Percentiles rank a stretch among this genome's conserved stretches.
Evolutionary conservation across 306 rosid genomes (phyloP).

Genomic region (Trifolium repens): DNA sequence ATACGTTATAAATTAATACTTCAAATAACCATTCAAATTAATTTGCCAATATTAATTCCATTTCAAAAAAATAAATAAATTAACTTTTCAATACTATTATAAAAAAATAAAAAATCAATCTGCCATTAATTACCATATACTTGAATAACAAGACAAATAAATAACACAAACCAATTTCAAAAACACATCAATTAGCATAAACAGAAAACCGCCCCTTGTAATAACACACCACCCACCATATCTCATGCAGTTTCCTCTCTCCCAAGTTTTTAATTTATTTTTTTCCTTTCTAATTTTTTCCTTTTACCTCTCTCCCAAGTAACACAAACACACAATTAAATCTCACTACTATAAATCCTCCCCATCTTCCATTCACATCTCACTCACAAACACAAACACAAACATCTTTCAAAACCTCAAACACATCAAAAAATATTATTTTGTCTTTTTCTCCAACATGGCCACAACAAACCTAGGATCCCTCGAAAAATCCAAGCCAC

Average conservation of each 20-base stretch:
- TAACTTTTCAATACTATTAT: too few species aligned
- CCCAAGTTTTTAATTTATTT: neutral
- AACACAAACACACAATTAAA: neutral
- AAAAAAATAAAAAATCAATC: too few species aligned
- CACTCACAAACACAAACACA: neutral
- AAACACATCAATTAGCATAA: neutral
- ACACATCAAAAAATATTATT: neutral
- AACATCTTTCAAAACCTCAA: neutral
- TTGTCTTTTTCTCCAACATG: slow-evolving; percentile 23
- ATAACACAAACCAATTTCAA: neutral
- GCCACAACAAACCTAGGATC: slow-evolving; percentile 52
- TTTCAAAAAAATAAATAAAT: too few species aligned
- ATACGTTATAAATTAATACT: too few species aligned
- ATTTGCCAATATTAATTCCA: too few species aligned
- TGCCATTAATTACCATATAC: too few species aligned
- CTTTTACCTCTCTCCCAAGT: neutral
- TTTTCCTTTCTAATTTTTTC: neutral
- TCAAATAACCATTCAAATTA: too few species aligned
- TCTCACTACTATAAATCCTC: neutral
- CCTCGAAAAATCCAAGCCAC: slow-evolving; percentile 36
- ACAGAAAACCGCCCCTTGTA: slow-evolving; percentile 43
- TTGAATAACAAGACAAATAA: neutral
- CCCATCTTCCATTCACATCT: neutral
- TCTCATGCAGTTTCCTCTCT: neutral
- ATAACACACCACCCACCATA: neutral